Evolutionary conservation across 176 grass and related monocot species (phyloP).

Genomic region (Lolium multiflorum): DNA sequence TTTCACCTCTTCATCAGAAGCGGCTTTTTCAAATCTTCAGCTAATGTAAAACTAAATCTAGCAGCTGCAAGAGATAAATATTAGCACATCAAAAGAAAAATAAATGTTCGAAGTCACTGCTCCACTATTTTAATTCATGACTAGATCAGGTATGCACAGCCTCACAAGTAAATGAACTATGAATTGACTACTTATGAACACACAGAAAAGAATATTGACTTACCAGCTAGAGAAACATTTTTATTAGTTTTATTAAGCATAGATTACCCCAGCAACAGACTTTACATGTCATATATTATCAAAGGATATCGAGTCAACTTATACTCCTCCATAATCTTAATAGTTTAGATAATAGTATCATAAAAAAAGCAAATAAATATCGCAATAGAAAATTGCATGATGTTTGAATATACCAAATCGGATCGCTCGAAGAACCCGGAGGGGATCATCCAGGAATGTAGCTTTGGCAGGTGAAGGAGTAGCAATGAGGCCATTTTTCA

Average conservation of each 20-base stretch:
- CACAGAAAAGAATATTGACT: conserved; percentile 23
- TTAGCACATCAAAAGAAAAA: conserved; percentile 37
- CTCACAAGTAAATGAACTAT: conserved; percentile 40
- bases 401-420: conserved; percentile 68
- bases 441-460: conserved; percentile 92
- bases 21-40: conserved; percentile 81
- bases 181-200: background rate
- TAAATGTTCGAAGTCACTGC: background rate
- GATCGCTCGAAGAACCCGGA: conserved; percentile 97
- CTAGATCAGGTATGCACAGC: background rate
- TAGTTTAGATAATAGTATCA: background rate
- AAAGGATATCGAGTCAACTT: background rate
- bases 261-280: background rate
- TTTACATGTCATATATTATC: conserved; percentile 28
- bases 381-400: background rate
- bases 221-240: conserved; percentile 5
- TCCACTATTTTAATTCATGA: conserved; percentile 7
- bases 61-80: conserved; percentile 54
- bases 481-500: conserved; percentile 76
- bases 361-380: background rate
- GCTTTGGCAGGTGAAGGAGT: conserved; percentile 84
- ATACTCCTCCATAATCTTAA: background rate
- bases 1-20: conserved; percentile 80
- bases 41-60: conserved; percentile 89
- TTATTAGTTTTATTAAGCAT: background rate